These are phyloP conservation scores for Rhizopus sp. DNA, from an alignment of 371 early-diverging fungal species.

Conservation along the genomic window DNA sequence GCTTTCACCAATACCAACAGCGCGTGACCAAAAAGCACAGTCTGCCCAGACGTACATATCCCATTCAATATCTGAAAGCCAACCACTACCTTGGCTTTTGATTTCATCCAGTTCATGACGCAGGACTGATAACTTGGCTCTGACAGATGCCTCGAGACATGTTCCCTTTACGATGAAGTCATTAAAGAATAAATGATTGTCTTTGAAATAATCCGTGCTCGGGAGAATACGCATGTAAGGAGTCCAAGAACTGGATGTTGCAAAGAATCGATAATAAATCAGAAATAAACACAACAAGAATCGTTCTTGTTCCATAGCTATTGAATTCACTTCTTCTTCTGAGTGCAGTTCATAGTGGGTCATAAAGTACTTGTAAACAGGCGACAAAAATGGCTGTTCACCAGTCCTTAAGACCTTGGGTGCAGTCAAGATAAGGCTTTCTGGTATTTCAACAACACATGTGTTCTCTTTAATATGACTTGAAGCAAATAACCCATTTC, in stretches of 20 bases:
- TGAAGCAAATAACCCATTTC: constrained; percentile 21
- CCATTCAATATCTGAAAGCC: constrained; percentile 36
- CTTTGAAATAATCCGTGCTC: constrained; percentile 11
- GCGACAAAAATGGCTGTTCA: too few species aligned
- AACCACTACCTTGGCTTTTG: constrained; percentile 14
- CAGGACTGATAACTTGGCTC: constrained; percentile 33
- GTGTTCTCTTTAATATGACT: neutral
- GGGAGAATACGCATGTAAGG: constrained; percentile 54
- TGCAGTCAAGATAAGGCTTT: constrained; percentile 30
- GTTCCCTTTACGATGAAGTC: constrained; percentile 35
- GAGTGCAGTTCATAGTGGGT: constrained; percentile 1
- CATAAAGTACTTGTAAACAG: constrained; percentile 5
- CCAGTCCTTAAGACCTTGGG: constrained; percentile 3
- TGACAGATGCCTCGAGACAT: constrained; percentile 33
- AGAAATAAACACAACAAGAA: constrained; percentile 44
- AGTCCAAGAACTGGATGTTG: constrained; percentile 31
- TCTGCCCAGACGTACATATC: constrained; percentile 55
- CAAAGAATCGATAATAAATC: constrained; percentile 37
- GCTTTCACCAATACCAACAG: constrained; percentile 32
- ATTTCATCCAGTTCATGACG: constrained; percentile 21
- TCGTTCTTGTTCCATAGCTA: constrained; percentile 23
- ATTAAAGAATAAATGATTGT: constrained; percentile 26
- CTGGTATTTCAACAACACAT: constrained; percentile 38
- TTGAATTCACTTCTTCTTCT: neutral
- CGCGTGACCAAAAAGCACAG: constrained; percentile 55